phyloP scores from a whole-genome alignment of 345 rosid species.

The Salix purpurea region DNA sequence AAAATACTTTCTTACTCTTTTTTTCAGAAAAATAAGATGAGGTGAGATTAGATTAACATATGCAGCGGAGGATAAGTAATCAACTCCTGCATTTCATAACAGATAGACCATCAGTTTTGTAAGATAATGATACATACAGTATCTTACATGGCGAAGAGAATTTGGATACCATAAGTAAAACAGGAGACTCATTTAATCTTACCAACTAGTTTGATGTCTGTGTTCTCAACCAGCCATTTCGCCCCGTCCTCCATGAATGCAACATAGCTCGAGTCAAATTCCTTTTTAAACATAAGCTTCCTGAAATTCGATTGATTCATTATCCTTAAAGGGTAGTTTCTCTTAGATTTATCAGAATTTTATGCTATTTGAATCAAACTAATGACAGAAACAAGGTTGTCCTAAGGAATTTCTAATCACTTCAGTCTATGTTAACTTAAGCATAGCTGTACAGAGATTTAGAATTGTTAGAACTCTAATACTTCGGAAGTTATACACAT shows the following conservation, averaged over 20 bases:
- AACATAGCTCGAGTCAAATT: slow-evolving; percentile 32
- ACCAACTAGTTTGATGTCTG: slow-evolving; percentile 44
- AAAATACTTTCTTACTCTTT: slow-evolving; percentile 19
- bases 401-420: no score
- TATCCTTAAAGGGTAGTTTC: background rate
- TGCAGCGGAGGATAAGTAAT: slow-evolving; percentile 42
- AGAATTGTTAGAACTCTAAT: no score
- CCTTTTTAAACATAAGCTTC: slow-evolving; percentile 34
- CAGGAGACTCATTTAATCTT: background rate
- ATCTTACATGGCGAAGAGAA: no score
- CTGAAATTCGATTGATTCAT: slow-evolving; percentile 10
- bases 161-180: no score
- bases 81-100: slow-evolving; percentile 31
- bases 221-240: slow-evolving; percentile 39
- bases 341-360: no score
- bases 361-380: no score
- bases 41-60: slow-evolving; percentile 7
- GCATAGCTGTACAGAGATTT: no score
- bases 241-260: slow-evolving; percentile 42
- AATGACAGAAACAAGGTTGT: no score
- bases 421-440: no score
- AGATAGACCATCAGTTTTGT: background rate
- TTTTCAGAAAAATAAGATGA: slow-evolving; percentile 27
- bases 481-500: no score
- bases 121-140: background rate